Evolutionary conservation across 129 eudicot species (phyloP).

Genomic region (Rutidosis leptorrhynchoides): DNA sequence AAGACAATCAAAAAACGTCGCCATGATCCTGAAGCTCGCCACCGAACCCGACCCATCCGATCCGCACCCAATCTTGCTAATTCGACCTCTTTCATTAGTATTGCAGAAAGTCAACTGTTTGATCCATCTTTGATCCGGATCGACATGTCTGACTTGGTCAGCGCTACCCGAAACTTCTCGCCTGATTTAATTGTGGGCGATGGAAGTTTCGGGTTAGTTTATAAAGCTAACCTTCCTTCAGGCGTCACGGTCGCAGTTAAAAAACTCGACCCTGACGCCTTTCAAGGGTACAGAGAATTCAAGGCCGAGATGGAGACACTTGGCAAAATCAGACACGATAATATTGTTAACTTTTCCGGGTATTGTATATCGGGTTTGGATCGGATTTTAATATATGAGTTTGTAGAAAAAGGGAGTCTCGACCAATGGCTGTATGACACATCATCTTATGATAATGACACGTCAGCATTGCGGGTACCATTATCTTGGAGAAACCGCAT

Average conservation of each 20-base stretch:
- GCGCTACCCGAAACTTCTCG: slow-evolving; percentile 65
- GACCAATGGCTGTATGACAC: slow-evolving; percentile 86
- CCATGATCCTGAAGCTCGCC: background rate
- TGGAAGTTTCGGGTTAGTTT: slow-evolving; percentile 82
- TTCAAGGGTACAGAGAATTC: slow-evolving; percentile 86
- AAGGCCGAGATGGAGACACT: slow-evolving; percentile 94
- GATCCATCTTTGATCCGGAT: slow-evolving; percentile 50
- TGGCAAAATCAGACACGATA: slow-evolving; percentile 61
- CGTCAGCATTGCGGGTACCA: too few species aligned
- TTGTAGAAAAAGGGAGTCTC: slow-evolving; percentile 64
- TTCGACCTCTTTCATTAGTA: slow-evolving; percentile 29
- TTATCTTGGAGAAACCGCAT: slow-evolving; percentile 63
- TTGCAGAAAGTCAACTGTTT: slow-evolving; percentile 52
- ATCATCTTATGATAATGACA: slow-evolving; percentile 23
- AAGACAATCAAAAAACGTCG: slow-evolving; percentile 30
- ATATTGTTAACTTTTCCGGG: slow-evolving; percentile 68
- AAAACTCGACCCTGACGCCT: slow-evolving; percentile 64
- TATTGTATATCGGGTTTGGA: slow-evolving; percentile 57
- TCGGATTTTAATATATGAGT: slow-evolving; percentile 76
- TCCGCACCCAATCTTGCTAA: slow-evolving; percentile 20
- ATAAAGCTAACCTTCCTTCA: slow-evolving; percentile 51
- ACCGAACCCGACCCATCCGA: slow-evolving; percentile 20
- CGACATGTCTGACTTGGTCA: slow-evolving; percentile 59
- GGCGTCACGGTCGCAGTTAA: slow-evolving; percentile 70
- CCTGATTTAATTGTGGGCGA: slow-evolving; percentile 83